Base-by-base conservation (phyloP, 1,139 yeast species). In the Meyerozyma carpophila region DNA sequence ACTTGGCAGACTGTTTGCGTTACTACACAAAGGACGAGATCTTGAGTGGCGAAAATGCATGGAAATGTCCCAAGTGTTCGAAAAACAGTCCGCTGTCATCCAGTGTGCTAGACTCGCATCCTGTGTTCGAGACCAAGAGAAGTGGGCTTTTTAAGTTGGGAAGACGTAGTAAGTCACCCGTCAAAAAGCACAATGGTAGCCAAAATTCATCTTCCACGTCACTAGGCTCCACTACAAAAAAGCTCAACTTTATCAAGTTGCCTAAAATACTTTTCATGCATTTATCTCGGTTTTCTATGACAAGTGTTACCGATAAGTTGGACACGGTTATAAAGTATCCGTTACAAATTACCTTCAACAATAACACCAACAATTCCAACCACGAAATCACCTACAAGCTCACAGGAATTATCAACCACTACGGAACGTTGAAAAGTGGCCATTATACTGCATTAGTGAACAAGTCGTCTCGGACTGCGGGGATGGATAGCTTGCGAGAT, bases 11-110 rank as follows among this genome's bases (percentile, higher is more conserved):
- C 49, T 85, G 94, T 55, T 73, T 85, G 44, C 70, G 76, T 39
- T 75, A 82, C 58, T 84, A 81, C 57, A 82, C 85, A 0, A 77
- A 77, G 47, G 87, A 84, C 47, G 94, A 85, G 59, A 61, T 81
- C 1, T 62, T 85, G 43, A 74, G 79, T 9, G 89, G 86, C 14
- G 90, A 84, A 27, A 83, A 85, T 60, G 84, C 87, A 8, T 85
- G 94, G 94, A 73, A 78, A 48, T 85, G 94, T 63, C 88, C 93
- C 2, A 73, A 74, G 44, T 85, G 94, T 65, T 69, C 75, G 38
- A 66, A 69, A 39, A 34, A 41, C 8, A 43, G 37, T 9, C 43
- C 29, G 4, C 47, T 40, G 16, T 43, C 44, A 36, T 29, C 40
- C 8, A 47, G 49, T 43, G 52, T 57, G 2, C 56, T 68, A 32